Evolutionary conservation across 176 grass and related monocot species (phyloP).

Genomic region (Puya raimondii): DNA sequence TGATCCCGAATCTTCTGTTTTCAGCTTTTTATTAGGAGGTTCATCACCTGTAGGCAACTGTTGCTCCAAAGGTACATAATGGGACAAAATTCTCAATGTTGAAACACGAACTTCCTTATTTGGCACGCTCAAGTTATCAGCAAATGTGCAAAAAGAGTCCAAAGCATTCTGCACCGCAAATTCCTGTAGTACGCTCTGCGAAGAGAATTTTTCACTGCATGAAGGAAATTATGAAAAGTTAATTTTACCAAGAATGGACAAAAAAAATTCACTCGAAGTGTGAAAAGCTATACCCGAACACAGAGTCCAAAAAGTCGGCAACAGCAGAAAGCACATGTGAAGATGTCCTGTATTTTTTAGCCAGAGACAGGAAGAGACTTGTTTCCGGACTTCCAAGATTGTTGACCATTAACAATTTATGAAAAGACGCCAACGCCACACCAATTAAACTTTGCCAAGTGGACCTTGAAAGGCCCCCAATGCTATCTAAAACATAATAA

Average conservation of each 20-base stretch:
- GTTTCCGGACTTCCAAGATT: slow-evolving; percentile 34
- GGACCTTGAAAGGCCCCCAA: slow-evolving; percentile 48
- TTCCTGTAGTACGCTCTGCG: not conserved
- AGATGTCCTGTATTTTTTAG: slow-evolving; percentile 63
- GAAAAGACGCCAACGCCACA: slow-evolving; percentile 58
- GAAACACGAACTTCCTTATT: slow-evolving; percentile 62
- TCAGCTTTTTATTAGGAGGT: slow-evolving; percentile 53
- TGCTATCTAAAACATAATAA: slow-evolving; percentile 16
- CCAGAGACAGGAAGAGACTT: slow-evolving; percentile 51
- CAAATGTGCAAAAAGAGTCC: slow-evolving; percentile 36
- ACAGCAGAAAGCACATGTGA: slow-evolving; percentile 62
- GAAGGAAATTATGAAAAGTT: not conserved
- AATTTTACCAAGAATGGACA: not conserved
- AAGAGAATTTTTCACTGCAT: slow-evolving; percentile 13
- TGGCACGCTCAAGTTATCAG: slow-evolving; percentile 58
- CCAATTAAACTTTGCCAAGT: slow-evolving; percentile 78
- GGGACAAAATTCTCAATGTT: slow-evolving; percentile 75
- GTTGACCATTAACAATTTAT: slow-evolving; percentile 32
- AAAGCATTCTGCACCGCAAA: slow-evolving; percentile 43
- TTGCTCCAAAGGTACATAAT: slow-evolving; percentile 45
- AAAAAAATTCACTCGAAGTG: not conserved
- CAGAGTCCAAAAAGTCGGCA: slow-evolving; percentile 62
- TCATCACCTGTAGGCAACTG: slow-evolving; percentile 37
- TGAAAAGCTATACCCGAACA: slow-evolving; percentile 37
- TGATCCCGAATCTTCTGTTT: slow-evolving; percentile 48